Conservation (phyloP, 2,329 filamentous ascomycete genomes). For the Ophiostoma triangulosporum region DNA sequence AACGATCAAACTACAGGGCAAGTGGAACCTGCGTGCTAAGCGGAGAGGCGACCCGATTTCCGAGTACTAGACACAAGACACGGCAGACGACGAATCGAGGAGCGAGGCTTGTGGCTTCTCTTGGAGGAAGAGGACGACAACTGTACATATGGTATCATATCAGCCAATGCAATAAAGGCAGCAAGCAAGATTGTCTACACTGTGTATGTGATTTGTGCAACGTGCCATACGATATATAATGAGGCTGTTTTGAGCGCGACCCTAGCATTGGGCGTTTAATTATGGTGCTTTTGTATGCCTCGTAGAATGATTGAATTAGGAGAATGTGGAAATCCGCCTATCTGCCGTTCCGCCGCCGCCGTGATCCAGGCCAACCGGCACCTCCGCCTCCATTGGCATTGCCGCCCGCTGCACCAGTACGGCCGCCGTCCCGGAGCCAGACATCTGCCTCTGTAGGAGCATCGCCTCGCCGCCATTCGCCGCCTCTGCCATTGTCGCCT, state of each 20-base stretch:
- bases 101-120: background rate
- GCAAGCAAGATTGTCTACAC: background rate
- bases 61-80: constrained; percentile 53
- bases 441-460: constrained; percentile 39
- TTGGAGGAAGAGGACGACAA: background rate
- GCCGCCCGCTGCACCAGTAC: background rate
- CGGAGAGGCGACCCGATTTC: constrained; percentile 69
- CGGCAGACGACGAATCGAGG: background rate
- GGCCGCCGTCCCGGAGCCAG: constrained; percentile 29
- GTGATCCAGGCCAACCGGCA: background rate
- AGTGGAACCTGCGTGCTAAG: constrained; percentile 77
- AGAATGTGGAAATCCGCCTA: background rate
- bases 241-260: too few species aligned
- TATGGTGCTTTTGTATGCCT: too few species aligned
- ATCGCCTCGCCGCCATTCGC: constrained; percentile 57
- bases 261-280: too few species aligned
- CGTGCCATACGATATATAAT: too few species aligned
- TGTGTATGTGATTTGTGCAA: background rate
- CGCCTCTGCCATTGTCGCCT: constrained; percentile 17
- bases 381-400: background rate
- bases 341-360: background rate
- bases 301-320: too few species aligned
- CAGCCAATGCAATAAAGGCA: background rate
- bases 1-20: constrained; percentile 46
- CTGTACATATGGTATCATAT: background rate